Conservation (phyloP, 2,329 filamentous ascomycete species). For the Pseudocercospora fijiensis region DNA sequence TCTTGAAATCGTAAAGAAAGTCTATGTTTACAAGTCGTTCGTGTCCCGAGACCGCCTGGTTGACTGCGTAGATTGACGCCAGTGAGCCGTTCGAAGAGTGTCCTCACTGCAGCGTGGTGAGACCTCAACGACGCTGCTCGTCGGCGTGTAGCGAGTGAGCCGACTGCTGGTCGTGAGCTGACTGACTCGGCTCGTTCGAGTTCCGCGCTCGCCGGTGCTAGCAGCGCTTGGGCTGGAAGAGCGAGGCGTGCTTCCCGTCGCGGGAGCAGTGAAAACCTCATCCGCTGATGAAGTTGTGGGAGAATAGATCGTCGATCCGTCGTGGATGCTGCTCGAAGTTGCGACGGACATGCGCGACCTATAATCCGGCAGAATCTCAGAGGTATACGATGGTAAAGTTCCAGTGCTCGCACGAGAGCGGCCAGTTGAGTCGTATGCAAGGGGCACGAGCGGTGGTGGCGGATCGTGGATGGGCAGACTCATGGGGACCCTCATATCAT, state of each 20-base stretch:
- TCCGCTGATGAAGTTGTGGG: slow-evolving; percentile 15
- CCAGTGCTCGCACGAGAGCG: slow-evolving; percentile 36
- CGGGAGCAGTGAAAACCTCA: slow-evolving; percentile 15
- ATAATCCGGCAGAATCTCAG: slow-evolving; percentile 48
- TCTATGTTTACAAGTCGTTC: slow-evolving; percentile 18
- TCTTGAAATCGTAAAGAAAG: neutral
- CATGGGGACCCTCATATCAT: slow-evolving; percentile 26
- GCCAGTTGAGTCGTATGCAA: slow-evolving; percentile 31
- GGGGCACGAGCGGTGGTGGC: slow-evolving; percentile 30
- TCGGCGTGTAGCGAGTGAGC: slow-evolving; percentile 36
- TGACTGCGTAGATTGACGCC: slow-evolving; percentile 16
- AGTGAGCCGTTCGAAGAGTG: slow-evolving; percentile 36
- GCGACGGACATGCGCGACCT: slow-evolving; percentile 39
- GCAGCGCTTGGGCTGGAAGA: slow-evolving; percentile 19
- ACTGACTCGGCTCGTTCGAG: slow-evolving; percentile 1
- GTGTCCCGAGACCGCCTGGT: slow-evolving; percentile 18
- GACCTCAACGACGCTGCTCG: slow-evolving; percentile 45
- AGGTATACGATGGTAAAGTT: slow-evolving; percentile 39
- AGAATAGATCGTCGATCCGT: slow-evolving; percentile 14
- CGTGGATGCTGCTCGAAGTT: slow-evolving; percentile 32
- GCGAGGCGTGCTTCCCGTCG: slow-evolving; percentile 14
- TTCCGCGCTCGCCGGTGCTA: slow-evolving; percentile 18
- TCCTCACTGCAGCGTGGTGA: slow-evolving; percentile 44
- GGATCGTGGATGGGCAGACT: slow-evolving; percentile 25
- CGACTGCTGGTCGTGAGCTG: slow-evolving; percentile 14